Base-by-base conservation (phyloP, 139 green algal species). In the Helicosporidium sp. region DNA sequence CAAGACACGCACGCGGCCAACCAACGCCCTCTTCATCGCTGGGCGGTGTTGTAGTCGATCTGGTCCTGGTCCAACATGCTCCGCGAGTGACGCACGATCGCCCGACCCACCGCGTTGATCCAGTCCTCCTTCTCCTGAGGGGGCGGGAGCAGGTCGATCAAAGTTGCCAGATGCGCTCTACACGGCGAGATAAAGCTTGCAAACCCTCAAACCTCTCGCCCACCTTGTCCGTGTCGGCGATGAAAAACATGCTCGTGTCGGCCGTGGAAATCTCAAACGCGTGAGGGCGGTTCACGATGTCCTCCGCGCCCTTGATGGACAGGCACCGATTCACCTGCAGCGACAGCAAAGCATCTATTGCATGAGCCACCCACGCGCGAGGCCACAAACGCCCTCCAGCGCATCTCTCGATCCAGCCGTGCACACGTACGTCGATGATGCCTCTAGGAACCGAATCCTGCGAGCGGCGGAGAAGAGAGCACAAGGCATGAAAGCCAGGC, bases 221-320 rank as follows among this genome's bases (percentile, higher is more conserved):
- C 17, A 80, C 75, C 74, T 93, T 93, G 39, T 87, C 80, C 4
- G 57, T 74, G 49, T 93, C 82, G 5, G 82, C 82, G 20, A 97
- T 91, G 74, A 95, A 95, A 62, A 81, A 95, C 75, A 92, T 88
- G 60, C 41, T 55, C 39, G 69, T 64, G 3, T 77, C 58, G 13
- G 62, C 62, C 4, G 80, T 96, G 15, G 75, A 83, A 43, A 99
- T 81, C 68, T 99, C 90, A 70, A 99, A 99, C 0, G 85, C 80
- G 58, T 85, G 70, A 0, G 81, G 76, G 66, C 82, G 89, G 72
- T 94, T 94, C 58, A 95, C 76, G 0, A 71, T 68, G 47, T 97
- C 89, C 64, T 96, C 87, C 2, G 87, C 89, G 6, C 89, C 82
- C 62, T 96, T 97, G 65, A 97, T 93, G 16, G 77, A 88, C 52